Percentiles rank a stretch among this genome's conserved stretches.
phyloP scores from a whole-genome alignment of 129 eudicot genomes.

The Gnaphalium uliginosum region DNA sequence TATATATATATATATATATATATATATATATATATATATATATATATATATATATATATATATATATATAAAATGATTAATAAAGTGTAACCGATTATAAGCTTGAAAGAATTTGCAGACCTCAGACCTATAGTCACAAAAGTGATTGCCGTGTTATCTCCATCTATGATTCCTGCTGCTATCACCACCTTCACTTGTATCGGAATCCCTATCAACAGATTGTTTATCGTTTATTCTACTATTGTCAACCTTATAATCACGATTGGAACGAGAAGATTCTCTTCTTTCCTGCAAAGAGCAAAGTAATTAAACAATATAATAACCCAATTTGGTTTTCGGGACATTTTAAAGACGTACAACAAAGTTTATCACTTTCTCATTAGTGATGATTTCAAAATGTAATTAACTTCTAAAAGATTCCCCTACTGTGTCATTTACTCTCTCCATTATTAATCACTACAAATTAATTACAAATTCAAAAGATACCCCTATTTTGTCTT shows the following conservation, averaged over 20 bases:
- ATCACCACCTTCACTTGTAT: slow-evolving; percentile 66
- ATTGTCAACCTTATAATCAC: slow-evolving; percentile 44
- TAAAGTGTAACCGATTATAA: slow-evolving; percentile 30
- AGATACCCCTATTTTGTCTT: slow-evolving; percentile 17
- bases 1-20: no score
- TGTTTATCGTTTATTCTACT: slow-evolving; percentile 38
- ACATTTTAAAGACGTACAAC: background rate
- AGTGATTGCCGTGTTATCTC: slow-evolving; percentile 37
- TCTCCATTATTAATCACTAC: slow-evolving; percentile 16
- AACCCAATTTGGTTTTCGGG: background rate
- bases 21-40: no score
- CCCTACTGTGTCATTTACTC: slow-evolving; percentile 13
- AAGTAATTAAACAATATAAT: background rate
- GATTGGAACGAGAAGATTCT: slow-evolving; percentile 57
- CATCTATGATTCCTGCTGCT: slow-evolving; percentile 46
- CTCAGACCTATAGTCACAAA: slow-evolving; percentile 20
- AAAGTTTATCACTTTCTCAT: background rate
- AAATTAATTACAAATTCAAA: background rate
- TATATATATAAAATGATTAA: no score
- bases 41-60: no score
- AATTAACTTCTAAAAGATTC: slow-evolving; percentile 1
- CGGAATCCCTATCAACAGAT: slow-evolving; percentile 48
- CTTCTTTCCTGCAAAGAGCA: slow-evolving; percentile 58
- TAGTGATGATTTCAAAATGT: background rate
- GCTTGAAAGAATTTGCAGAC: slow-evolving; percentile 35